These are phyloP conservation scores for Caryopteris hybrid DNA, from an alignment of 305 asterid species.

Conservation along the genomic window DNA sequence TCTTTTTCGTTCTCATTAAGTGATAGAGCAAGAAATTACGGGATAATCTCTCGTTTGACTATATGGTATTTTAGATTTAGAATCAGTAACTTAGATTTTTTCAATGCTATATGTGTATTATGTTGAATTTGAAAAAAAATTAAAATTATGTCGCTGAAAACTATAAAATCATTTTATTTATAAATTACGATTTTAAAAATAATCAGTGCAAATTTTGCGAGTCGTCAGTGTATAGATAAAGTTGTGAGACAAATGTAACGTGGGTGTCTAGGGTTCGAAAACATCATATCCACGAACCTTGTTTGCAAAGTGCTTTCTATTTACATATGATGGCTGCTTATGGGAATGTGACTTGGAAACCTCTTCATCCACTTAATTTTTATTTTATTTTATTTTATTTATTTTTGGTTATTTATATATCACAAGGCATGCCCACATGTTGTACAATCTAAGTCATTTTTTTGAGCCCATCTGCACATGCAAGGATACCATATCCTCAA, in stretches of 20 bases:
- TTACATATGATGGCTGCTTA: conserved; percentile 15
- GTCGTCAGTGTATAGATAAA: too few species aligned
- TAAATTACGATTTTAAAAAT: too few species aligned
- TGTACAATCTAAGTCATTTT: conserved; percentile 16
- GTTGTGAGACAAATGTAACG: conserved; percentile 27
- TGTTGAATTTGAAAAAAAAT: too few species aligned
- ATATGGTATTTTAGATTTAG: too few species aligned
- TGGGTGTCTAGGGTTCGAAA: conserved; percentile 15
- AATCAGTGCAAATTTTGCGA: too few species aligned
- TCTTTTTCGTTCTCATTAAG: too few species aligned
- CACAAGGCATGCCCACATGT: conserved; percentile 7
- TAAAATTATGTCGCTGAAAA: too few species aligned
- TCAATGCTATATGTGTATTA: too few species aligned
- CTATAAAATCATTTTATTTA: too few species aligned
- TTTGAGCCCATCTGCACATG: conserved; percentile 40
- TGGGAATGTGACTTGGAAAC: conserved; percentile 36
- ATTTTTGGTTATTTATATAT: conserved; percentile 6
- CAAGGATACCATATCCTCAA: conserved; percentile 14
- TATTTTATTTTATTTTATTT: background rate
- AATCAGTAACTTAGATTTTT: too few species aligned
- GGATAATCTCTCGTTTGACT: too few species aligned
- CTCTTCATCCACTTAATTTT: conserved; percentile 18
- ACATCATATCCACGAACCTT: conserved; percentile 26
- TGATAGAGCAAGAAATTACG: too few species aligned
- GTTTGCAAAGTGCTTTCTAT: conserved; percentile 22